phyloP scores from a whole-genome alignment of 1,284 basidiomycete species.

The Takashimella tepidaria region DNA sequence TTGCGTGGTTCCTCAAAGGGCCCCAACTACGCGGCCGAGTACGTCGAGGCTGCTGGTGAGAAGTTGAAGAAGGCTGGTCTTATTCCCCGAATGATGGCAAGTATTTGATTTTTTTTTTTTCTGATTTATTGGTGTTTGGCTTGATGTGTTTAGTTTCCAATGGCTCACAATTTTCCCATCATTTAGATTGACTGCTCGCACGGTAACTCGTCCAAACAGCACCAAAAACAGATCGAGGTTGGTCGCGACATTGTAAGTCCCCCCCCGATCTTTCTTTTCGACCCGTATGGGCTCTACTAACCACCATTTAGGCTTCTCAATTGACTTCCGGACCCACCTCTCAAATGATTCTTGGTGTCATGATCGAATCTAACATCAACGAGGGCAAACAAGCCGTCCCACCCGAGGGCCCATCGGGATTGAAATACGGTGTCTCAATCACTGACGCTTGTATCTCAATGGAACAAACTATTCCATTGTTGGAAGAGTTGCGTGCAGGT shows the following conservation, averaged over 20 bases:
- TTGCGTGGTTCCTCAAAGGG: conserved; percentile 79
- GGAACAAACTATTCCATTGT: conserved; percentile 72
- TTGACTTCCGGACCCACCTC: conserved; percentile 65
- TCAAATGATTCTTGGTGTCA: conserved; percentile 83
- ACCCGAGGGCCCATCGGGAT: conserved; percentile 63
- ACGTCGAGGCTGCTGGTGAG: conserved; percentile 68
- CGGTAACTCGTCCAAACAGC: conserved; percentile 59
- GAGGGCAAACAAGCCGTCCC: conserved; percentile 78
- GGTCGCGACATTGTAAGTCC: conserved; percentile 54
- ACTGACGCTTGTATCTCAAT: conserved; percentile 75
- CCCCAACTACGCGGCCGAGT: conserved; percentile 75
- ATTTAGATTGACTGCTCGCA: conserved; percentile 93
- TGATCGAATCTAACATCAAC: conserved; percentile 92
- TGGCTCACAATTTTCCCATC: not conserved
- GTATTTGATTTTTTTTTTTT: conserved; percentile 47
- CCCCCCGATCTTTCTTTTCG: not conserved
- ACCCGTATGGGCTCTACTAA: no score
- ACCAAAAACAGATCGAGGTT: conserved; percentile 55
- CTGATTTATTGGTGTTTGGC: no score
- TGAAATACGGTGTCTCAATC: conserved; percentile 71
- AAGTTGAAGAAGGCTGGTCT: conserved; percentile 78
- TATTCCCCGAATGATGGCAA: conserved; percentile 73
- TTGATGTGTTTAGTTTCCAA: not conserved
- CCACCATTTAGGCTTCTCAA: conserved; percentile 51
- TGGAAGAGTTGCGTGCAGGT: conserved; percentile 75